Percentiles rank a stretch among this genome's conserved stretches.
Evolutionary conservation across 208 protist species (phyloP).

Genomic region (Leishmania tarentolae): DNA sequence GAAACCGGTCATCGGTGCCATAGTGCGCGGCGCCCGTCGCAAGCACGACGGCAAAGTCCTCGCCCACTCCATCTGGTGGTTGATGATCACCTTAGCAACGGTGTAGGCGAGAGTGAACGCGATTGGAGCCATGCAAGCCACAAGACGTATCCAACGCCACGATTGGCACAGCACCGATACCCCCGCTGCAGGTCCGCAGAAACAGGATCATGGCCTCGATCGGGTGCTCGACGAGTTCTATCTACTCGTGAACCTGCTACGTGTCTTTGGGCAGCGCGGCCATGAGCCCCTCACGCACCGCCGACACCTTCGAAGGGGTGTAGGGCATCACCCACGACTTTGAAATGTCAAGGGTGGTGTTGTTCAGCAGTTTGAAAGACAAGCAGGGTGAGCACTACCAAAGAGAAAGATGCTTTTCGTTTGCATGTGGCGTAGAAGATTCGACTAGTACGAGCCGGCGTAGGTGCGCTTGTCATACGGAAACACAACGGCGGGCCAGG

Average conservation of each 20-base stretch:
- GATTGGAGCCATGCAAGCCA: conserved; percentile 17
- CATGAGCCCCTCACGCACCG: conserved; percentile 21
- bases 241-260: conserved; percentile 32
- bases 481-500: conserved; percentile 31
- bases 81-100: conserved; percentile 19
- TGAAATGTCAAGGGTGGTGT: conserved; percentile 30
- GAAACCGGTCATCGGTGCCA: conserved; percentile 29
- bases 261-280: conserved; percentile 16
- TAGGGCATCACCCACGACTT: conserved; percentile 30
- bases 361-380: conserved; percentile 24
- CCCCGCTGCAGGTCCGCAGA: conserved; percentile 26
- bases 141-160: conserved; percentile 31
- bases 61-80: conserved; percentile 27
- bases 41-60: conserved; percentile 31
- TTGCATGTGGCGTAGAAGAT: conserved; percentile 19
- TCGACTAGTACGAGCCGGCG: conserved; percentile 25
- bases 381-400: conserved; percentile 26
- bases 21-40: conserved; percentile 38
- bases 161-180: conserved; percentile 32
- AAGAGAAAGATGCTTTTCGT: conserved; percentile 34
- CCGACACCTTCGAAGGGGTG: conserved; percentile 16
- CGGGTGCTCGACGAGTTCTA: conserved; percentile 33
- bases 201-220: conserved; percentile 36
- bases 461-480: conserved; percentile 36
- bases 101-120: conserved; percentile 12